Evolutionary conservation across 1,284 basidiomycete genomes (phyloP).

Genomic region (Neotropicomus parvogracilis): DNA sequence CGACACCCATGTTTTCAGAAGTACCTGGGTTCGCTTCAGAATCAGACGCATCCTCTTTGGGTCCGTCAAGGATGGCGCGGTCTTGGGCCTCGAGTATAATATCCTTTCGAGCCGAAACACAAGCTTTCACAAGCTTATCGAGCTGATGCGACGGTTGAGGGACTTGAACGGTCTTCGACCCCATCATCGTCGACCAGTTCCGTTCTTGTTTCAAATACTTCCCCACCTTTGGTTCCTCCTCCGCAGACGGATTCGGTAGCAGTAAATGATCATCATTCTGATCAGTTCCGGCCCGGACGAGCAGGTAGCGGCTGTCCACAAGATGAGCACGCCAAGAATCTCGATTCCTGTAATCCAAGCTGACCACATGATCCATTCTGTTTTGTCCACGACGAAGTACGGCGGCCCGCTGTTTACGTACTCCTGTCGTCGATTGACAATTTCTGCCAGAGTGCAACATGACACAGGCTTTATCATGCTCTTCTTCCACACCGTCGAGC

Average conservation of each 20-base stretch:
- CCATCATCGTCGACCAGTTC: slow-evolving; percentile 28
- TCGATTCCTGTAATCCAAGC: slow-evolving; percentile 16
- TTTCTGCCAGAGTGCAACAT: slow-evolving; percentile 58
- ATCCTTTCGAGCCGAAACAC: slow-evolving; percentile 39
- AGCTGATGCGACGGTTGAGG: slow-evolving; percentile 53
- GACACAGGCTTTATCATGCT: slow-evolving; percentile 41
- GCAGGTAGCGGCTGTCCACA: slow-evolving; percentile 51
- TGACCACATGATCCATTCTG: slow-evolving; percentile 63
- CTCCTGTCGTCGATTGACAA: slow-evolving; percentile 51
- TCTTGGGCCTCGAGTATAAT: slow-evolving; percentile 49
- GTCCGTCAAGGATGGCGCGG: slow-evolving; percentile 38
- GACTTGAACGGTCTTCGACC: slow-evolving; percentile 41
- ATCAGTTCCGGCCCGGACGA: slow-evolving; percentile 41
- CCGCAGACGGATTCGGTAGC: neutral
- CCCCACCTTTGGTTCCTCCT: slow-evolving; percentile 2
- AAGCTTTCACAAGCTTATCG: slow-evolving; percentile 41
- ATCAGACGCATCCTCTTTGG: neutral
- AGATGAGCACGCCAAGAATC: neutral
- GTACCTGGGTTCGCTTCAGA: slow-evolving; percentile 8
- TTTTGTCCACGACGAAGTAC: slow-evolving; percentile 55
- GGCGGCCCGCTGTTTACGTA: slow-evolving; percentile 46
- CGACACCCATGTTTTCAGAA: slow-evolving; percentile 11
- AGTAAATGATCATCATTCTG: no score
- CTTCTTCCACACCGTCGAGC: slow-evolving; percentile 42
- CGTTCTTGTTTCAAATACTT: slow-evolving; percentile 7